A percentile compares a stretch with the other conserved stretches of the same genome.
phyloP scores from a whole-genome alignment of 805 yeast species.

The Hanseniaspora clermontiae region DNA sequence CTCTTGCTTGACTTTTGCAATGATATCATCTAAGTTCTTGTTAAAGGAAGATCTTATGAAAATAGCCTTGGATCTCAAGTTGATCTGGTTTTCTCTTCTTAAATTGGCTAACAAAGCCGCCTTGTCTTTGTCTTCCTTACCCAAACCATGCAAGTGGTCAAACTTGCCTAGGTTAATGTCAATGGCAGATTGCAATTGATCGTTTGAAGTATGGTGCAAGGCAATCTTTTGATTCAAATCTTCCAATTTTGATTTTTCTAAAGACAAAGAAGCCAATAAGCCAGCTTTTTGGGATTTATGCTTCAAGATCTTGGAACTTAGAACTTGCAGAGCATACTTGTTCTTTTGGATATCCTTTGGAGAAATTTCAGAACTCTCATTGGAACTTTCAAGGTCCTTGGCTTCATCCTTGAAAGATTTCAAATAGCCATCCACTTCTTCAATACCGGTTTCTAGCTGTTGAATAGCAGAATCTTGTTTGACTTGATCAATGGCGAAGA shows the following conservation, averaged over 20 bases:
- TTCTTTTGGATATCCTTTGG: conserved; percentile 23
- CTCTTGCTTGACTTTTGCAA: conserved; percentile 18
- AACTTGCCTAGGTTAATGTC: conserved; percentile 29
- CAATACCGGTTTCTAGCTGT: conserved; percentile 24
- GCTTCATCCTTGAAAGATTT: conserved; percentile 11
- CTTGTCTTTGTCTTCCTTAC: conserved; percentile 29
- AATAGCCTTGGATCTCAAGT: conserved; percentile 6
- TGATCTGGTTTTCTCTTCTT: conserved; percentile 17
- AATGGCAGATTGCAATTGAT: conserved; percentile 27
- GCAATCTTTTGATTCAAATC: conserved; percentile 30
- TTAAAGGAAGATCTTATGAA: conserved; percentile 24
- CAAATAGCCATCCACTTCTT: conserved; percentile 26
- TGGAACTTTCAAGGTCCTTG: not conserved
- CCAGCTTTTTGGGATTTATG: conserved; percentile 27
- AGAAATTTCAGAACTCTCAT: conserved; percentile 22
- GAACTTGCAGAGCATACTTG: conserved; percentile 24
- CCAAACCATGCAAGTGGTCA: conserved; percentile 31
- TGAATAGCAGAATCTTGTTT: conserved; percentile 27
- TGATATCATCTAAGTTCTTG: conserved; percentile 23
- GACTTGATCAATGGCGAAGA: conserved; percentile 32
- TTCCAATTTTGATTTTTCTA: conserved; percentile 28
- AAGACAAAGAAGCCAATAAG: conserved; percentile 27
- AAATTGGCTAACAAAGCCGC: conserved; percentile 22
- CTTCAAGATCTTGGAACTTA: conserved; percentile 24
- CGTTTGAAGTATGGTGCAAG: conserved; percentile 29